Conservation (phyloP, 106 monocot species). For the Dendrobium nobile region DNA sequence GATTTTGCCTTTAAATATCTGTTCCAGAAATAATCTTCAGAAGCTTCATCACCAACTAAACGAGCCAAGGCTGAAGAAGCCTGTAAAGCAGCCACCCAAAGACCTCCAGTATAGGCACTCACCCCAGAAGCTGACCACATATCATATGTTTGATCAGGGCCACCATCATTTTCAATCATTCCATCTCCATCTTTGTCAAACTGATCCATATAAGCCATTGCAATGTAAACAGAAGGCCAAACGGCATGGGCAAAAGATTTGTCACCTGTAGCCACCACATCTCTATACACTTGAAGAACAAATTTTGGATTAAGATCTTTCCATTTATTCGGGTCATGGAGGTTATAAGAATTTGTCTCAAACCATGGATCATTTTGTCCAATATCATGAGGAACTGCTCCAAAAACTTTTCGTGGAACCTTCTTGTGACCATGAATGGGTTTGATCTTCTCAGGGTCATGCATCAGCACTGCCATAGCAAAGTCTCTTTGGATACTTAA, state of each 20-base stretch:
- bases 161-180: constrained; percentile 72
- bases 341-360: constrained; percentile 50
- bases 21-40: constrained; percentile 54
- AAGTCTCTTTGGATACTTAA: constrained; percentile 70
- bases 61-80: constrained; percentile 58
- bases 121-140: constrained; percentile 57
- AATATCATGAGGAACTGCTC: constrained; percentile 70
- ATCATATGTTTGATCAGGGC: constrained; percentile 77
- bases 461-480: constrained; percentile 53
- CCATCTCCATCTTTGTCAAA: constrained; percentile 71
- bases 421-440: constrained; percentile 17
- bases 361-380: constrained; percentile 68
- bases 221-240: constrained; percentile 63
- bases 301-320: constrained; percentile 78
- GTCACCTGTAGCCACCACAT: constrained; percentile 41
- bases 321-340: constrained; percentile 46
- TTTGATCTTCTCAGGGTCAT: constrained; percentile 48
- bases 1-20: constrained; percentile 58
- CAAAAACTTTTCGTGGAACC: constrained; percentile 50
- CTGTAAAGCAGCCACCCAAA: constrained; percentile 73
- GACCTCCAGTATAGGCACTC: constrained; percentile 61
- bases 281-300: constrained; percentile 70
- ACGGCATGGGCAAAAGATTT: constrained; percentile 46
- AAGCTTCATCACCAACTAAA: constrained; percentile 41
- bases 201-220: constrained; percentile 84